Conservation (phyloP, 2,329 filamentous ascomycete genomes). For the Rutstroemia sydowiana region DNA sequence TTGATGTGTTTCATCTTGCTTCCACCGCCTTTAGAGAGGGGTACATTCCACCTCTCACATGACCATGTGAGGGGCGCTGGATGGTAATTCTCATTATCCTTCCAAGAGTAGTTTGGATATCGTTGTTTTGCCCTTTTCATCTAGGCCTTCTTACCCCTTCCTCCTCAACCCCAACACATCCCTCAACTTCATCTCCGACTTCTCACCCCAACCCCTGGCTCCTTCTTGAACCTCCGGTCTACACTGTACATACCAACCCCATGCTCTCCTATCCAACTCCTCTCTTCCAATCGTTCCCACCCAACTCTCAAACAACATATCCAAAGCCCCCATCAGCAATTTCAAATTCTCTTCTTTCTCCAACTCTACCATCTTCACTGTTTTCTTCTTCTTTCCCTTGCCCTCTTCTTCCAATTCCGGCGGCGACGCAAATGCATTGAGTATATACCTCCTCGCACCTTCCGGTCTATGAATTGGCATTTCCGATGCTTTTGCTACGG, state of each 20-base stretch:
- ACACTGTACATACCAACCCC: conserved; percentile 73
- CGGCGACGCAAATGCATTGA: conserved; percentile 48
- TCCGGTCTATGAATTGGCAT: conserved; percentile 72
- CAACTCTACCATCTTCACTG: conserved; percentile 41
- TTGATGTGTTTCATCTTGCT: too few relatives aligned
- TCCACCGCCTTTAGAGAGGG: too few relatives aligned
- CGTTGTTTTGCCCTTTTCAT: too few relatives aligned
- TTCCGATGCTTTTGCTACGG: conserved; percentile 29
- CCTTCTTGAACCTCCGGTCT: conserved; percentile 70
- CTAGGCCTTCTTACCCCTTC: too few relatives aligned
- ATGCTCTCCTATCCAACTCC: conserved; percentile 70
- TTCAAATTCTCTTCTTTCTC: conserved; percentile 65
- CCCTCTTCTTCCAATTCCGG: conserved; percentile 19
- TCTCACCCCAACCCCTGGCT: conserved; percentile 74
- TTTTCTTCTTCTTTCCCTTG: conserved; percentile 42
- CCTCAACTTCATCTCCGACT: conserved; percentile 58
- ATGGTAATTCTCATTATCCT: too few relatives aligned
- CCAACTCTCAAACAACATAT: conserved; percentile 71
- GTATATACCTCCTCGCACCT: conserved; percentile 51
- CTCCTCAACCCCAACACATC: conserved; percentile 58
- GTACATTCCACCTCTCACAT: too few relatives aligned
- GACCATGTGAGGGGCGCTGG: too few relatives aligned
- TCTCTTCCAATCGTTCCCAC: conserved; percentile 48
- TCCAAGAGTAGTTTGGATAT: too few relatives aligned
- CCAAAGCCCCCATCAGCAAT: conserved; percentile 61